A percentile compares a stretch with the other conserved stretches of the same genome.
phyloP scores from a whole-genome alignment of 768 basidiomycete species.

The Lenzites betulinus region DNA sequence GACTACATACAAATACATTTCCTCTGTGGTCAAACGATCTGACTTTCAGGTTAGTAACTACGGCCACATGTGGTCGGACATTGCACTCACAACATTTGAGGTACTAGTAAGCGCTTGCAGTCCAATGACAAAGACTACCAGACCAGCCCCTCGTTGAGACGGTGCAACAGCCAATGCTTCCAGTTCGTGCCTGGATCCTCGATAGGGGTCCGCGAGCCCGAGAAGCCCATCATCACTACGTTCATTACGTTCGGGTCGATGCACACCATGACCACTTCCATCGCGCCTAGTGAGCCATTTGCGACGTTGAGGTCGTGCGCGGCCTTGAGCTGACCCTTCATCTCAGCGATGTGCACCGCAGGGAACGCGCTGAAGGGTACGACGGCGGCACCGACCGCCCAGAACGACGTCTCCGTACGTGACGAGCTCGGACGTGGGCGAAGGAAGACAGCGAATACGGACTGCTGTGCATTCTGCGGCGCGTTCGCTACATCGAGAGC shows the following conservation, averaged over 20 bases:
- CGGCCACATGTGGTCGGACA: too few species aligned
- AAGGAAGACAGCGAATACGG: slow-evolving; percentile 19
- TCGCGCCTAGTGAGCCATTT: slow-evolving; percentile 12
- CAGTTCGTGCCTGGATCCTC: slow-evolving; percentile 7
- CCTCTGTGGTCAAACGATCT: too few species aligned
- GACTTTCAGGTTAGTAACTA: too few species aligned
- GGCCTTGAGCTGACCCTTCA: slow-evolving; percentile 16
- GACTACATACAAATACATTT: too few species aligned
- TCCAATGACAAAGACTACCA: too few species aligned
- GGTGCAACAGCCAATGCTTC: slow-evolving; percentile 12
- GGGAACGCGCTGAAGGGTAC: slow-evolving; percentile 14
- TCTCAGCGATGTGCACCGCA: slow-evolving; percentile 17
- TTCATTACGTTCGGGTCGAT: slow-evolving; percentile 13
- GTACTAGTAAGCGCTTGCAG: too few species aligned
- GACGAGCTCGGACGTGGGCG: slow-evolving; percentile 10
- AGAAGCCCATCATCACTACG: slow-evolving; percentile 19
- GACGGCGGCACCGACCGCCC: slow-evolving; percentile 16
- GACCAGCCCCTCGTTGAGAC: slow-evolving; percentile 6
- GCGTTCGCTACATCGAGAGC: slow-evolving; percentile 20
- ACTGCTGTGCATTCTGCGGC: slow-evolving; percentile 6
- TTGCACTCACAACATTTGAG: too few species aligned
- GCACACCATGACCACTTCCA: slow-evolving; percentile 17
- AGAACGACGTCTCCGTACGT: slow-evolving; percentile 20
- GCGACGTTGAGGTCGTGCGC: slow-evolving; percentile 6
- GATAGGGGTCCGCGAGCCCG: slow-evolving; percentile 2